Evolutionary conservation across 164 flowering plant genomes (phyloP).

Genomic region (Chimonanthus salicifolius): DNA sequence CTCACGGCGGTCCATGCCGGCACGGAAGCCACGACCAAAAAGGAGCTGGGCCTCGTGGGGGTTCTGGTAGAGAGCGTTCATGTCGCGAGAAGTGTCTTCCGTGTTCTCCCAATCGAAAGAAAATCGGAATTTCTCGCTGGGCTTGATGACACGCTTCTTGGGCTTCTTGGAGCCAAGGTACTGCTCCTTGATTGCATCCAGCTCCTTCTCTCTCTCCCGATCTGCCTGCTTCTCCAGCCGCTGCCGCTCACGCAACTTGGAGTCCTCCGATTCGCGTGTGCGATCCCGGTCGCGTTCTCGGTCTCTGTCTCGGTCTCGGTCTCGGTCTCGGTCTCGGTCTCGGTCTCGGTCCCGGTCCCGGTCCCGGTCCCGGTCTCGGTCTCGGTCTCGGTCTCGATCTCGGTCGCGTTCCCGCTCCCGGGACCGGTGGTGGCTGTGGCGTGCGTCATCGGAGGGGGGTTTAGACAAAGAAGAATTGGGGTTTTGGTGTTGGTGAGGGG

Average conservation of each 20-base stretch:
- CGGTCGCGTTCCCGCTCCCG: constrained; percentile 14
- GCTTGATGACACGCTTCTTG: constrained; percentile 83
- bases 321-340: constrained; percentile 25
- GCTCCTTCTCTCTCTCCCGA: constrained; percentile 23
- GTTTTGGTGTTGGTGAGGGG: not conserved
- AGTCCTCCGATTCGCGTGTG: constrained; percentile 39
- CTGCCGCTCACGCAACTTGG: constrained; percentile 38
- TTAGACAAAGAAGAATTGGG: constrained; percentile 10
- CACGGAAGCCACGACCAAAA: constrained; percentile 87
- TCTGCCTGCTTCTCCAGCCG: constrained; percentile 23
- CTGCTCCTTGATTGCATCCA: constrained; percentile 87
- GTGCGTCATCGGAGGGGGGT: constrained; percentile 4
- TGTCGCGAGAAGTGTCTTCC: constrained; percentile 84
- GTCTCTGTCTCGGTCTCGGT: constrained; percentile 35
- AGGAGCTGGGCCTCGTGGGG: constrained; percentile 90
- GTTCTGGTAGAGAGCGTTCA: constrained; percentile 78
- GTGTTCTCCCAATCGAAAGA: constrained; percentile 98
- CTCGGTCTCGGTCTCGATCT: constrained; percentile 37
- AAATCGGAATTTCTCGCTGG: constrained; percentile 88
- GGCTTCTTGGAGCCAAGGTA: constrained; percentile 89
- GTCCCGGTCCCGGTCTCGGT: constrained; percentile 43
- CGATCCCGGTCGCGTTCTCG: constrained; percentile 48
- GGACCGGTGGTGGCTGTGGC: constrained; percentile 7
- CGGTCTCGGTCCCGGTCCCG: constrained; percentile 30
- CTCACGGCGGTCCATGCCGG: constrained; percentile 89